phyloP scores from a whole-genome alignment of 106 monocot species.

The Dendrobium officinale region DNA sequence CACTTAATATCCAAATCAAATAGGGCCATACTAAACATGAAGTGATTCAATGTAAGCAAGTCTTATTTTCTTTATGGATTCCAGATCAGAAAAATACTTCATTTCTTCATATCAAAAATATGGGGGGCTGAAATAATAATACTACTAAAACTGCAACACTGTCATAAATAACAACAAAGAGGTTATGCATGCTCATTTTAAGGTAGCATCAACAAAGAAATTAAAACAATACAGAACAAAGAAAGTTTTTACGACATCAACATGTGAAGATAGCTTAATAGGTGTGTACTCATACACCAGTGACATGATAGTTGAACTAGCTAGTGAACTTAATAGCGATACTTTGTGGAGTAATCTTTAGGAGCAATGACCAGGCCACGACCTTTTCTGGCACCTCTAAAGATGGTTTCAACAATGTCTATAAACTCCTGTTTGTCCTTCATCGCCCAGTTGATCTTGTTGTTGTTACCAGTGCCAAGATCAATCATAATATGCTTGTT shows the following conservation, averaged over 20 bases:
- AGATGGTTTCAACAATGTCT: slow-evolving; percentile 57
- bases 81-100: too few relatives aligned
- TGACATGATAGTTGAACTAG: not conserved
- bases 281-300: not conserved
- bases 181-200: not conserved
- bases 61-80: too few relatives aligned
- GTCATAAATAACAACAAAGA: not conserved
- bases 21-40: not conserved
- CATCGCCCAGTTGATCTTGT: slow-evolving; percentile 81
- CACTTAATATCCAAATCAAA: too few relatives aligned
- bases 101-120: too few relatives aligned
- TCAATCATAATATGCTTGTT: slow-evolving; percentile 77
- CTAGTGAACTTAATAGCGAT: slow-evolving; percentile 43
- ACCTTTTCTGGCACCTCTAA: slow-evolving; percentile 55
- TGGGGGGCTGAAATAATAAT: not conserved
- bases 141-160: not conserved
- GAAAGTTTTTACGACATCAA: too few relatives aligned
- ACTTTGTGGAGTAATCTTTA: slow-evolving; percentile 75
- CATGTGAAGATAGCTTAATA: not conserved
- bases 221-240: not conserved
- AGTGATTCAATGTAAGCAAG: too few relatives aligned
- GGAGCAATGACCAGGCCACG: slow-evolving; percentile 74
- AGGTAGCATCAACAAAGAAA: not conserved
- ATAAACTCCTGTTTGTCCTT: slow-evolving; percentile 78
- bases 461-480: slow-evolving; percentile 77